Evolutionary conservation across 768 basidiomycete species (phyloP), one percentile per base, ranked within the genome.

Genomic region (Russula ochroleuca): DNA sequence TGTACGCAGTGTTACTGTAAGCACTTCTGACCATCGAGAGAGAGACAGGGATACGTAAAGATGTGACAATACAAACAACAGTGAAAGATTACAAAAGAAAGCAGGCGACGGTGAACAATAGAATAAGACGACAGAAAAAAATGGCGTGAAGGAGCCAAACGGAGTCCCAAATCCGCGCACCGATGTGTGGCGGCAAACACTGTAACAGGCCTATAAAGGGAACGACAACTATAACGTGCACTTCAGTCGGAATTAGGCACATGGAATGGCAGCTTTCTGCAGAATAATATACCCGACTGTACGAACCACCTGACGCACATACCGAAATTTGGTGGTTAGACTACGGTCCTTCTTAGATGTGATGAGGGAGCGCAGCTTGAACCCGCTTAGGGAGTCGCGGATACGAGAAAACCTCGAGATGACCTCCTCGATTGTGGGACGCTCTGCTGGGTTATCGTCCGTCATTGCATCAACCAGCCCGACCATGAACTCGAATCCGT

Each of bases 381-480:
- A 68, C n/a, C 15, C 40, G 14, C 64, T 66, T 2, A 76, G 54
- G 1, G 52, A 45, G 1, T 48, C 28, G 2, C 68, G 66, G 6
- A 76, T 65, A 8, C 19, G 33, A 23, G 66, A 61, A 54, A 77
- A 78, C 14, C 71, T 71, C 4, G 37, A 28, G 9, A 72, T 68
- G 17, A 77, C 75, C 10, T 72, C 61, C 38, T 71, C 69, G 40
- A 74, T 76, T 0, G 59, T 65, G 2, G 76, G 77, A 2, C 77
- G 72, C 33, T 71, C 70, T 7, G 54, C 38, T 1, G 77, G 75
- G 41, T 76, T 73, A 0, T 70, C 66, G 45, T 73, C 67, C 0
- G 71, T 67, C 77, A 78, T 78, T 33, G 73, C 72, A 2, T 59
- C 62, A 1, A 75, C 65, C 6, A 78, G 69, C 1, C 63, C 63